These are phyloP conservation scores for Cornus kousa DNA, from an alignment of 148 eudicot species.

Conservation along the genomic window DNA sequence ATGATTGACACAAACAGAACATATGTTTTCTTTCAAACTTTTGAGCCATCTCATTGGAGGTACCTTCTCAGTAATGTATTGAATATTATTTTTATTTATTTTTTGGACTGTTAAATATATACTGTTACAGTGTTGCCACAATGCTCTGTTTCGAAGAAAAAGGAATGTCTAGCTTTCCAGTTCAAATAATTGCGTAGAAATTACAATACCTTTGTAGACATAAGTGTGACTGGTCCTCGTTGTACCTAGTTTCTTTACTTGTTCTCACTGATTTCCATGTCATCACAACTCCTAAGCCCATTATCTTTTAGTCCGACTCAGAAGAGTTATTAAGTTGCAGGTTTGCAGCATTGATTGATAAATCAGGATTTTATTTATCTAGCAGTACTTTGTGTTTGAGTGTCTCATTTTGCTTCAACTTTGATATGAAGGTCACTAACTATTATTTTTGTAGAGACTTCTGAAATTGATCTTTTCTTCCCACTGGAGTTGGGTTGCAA, in stretches of 20 bases:
- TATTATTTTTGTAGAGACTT: neutral
- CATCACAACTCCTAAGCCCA: neutral
- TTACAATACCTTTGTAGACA: neutral
- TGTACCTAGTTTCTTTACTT: neutral
- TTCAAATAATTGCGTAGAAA: neutral
- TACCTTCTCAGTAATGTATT: conserved; percentile 4
- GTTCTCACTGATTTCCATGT: neutral
- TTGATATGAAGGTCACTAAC: neutral
- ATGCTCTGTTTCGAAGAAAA: neutral
- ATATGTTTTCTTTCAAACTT: conserved; percentile 86
- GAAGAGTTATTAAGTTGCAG: neutral
- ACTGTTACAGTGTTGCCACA: neutral
- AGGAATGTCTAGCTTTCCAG: neutral
- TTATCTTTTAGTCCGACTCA: neutral
- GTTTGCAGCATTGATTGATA: neutral
- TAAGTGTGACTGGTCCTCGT: neutral
- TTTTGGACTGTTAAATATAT: neutral
- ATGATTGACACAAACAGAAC: conserved; percentile 68
- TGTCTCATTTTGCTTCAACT: neutral
- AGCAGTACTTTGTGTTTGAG: neutral
- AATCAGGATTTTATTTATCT: neutral
- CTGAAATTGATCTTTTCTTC: neutral
- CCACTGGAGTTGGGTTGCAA: neutral
- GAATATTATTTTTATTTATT: neutral
- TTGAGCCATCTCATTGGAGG: conserved; percentile 95